Evolutionary conservation across 352 stramenopile species (phyloP).

Genomic region (Blastocystis hominis): DNA sequence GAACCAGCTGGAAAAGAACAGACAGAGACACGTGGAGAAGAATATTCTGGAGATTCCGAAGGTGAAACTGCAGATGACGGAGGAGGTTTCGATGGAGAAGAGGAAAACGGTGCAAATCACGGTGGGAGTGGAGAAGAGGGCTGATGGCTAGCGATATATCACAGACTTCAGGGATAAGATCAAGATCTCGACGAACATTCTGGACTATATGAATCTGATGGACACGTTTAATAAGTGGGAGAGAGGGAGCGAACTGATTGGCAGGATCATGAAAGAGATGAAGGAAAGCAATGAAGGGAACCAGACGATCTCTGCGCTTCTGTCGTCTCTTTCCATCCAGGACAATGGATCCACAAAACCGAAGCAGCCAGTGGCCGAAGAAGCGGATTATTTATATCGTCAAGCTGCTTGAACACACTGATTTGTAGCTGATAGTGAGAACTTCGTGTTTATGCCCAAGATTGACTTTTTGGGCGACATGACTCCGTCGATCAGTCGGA

Average conservation of each 20-base stretch:
- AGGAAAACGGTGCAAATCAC: neutral
- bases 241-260: neutral
- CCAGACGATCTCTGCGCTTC: neutral
- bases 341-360: neutral
- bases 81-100: neutral
- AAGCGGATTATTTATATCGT: constrained; percentile 23
- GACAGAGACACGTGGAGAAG: constrained; percentile 10
- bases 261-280: constrained; percentile 51
- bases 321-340: constrained; percentile 27
- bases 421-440: constrained; percentile 34
- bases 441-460: constrained; percentile 49
- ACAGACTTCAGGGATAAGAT: constrained; percentile 47
- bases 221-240: constrained; percentile 42
- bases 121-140: neutral
- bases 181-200: constrained; percentile 32
- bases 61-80: constrained; percentile 24
- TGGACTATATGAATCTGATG: constrained; percentile 38
- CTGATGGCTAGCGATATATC: constrained; percentile 29
- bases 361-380: neutral
- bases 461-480: constrained; percentile 47
- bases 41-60: neutral
- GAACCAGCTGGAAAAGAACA: constrained; percentile 8
- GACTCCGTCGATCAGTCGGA: constrained; percentile 44
- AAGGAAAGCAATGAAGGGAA: constrained; percentile 51
- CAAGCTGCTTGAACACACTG: neutral